A percentile compares a stretch with the other conserved stretches of the same genome.
Conservation (phyloP, 2,329 filamentous ascomycete species). For the Parasarocladium wereldwijsianum region DNA sequence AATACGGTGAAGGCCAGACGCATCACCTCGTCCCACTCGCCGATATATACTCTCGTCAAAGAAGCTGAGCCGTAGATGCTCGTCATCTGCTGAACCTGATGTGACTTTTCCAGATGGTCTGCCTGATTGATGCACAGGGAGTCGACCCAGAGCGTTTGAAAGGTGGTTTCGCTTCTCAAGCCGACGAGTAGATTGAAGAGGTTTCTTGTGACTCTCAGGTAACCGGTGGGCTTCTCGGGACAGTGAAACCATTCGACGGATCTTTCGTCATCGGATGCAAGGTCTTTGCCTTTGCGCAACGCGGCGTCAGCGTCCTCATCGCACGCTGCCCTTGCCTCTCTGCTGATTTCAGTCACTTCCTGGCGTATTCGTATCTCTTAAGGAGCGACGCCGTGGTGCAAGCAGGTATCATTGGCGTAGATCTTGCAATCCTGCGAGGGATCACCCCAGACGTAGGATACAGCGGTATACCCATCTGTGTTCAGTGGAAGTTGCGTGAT, state of each 20-base stretch:
- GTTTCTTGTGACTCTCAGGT: not conserved
- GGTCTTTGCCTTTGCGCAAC: no score
- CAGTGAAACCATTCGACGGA: no score
- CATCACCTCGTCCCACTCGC: conserved; percentile 1
- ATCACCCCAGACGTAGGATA: not conserved
- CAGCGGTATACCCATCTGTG: not conserved
- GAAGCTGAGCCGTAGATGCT: conserved; percentile 7
- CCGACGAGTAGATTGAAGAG: not conserved
- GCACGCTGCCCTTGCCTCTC: no score
- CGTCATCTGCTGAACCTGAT: conserved; percentile 6
- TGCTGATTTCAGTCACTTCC: no score
- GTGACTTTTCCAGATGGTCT: conserved; percentile 6
- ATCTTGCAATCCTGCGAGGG: not conserved
- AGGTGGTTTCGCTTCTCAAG: not conserved
- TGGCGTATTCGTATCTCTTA: no score
- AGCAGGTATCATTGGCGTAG: no score
- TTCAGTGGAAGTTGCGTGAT: no score
- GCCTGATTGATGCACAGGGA: conserved; percentile 9
- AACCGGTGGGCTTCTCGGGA: not conserved
- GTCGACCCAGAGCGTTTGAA: conserved; percentile 9
- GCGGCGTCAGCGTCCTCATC: no score
- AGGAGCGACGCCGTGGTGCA: no score
- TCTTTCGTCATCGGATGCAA: no score
- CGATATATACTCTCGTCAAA: conserved; percentile 6
- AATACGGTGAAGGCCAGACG: not conserved